A percentile compares a stretch with the other conserved stretches of the same genome.
Evolutionary conservation across 805 yeast genomes (phyloP).

Genomic region (Yamadazyma ubonensis): DNA sequence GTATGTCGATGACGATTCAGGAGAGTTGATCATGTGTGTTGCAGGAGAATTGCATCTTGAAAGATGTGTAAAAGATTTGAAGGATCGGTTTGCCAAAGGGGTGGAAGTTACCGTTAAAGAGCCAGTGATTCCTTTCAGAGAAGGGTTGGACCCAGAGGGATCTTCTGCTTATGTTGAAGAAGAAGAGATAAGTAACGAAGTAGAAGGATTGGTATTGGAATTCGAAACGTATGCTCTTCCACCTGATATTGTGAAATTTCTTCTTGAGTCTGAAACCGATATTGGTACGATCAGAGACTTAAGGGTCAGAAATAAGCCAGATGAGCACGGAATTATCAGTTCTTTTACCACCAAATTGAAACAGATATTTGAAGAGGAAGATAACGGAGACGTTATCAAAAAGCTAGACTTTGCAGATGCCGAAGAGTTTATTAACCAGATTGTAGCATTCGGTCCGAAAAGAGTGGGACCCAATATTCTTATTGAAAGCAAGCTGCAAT

Average conservation of each 20-base stretch:
- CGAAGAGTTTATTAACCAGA: slow-evolving; percentile 26
- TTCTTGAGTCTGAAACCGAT: slow-evolving; percentile 46
- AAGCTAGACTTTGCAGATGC: slow-evolving; percentile 17
- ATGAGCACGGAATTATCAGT: slow-evolving; percentile 13
- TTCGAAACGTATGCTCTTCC: slow-evolving; percentile 61
- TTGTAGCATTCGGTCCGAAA: slow-evolving; percentile 75
- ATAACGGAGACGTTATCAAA: slow-evolving; percentile 7
- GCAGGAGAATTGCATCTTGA: slow-evolving; percentile 97
- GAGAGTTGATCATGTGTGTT: slow-evolving; percentile 90
- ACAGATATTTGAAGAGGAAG: slow-evolving; percentile 10
- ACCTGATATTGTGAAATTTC: slow-evolving; percentile 44
- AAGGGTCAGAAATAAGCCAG: slow-evolving; percentile 5
- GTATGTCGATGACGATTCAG: slow-evolving; percentile 74
- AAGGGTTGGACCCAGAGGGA: slow-evolving; percentile 66
- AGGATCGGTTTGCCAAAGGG: slow-evolving; percentile 83
- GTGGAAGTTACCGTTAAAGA: slow-evolving; percentile 82
- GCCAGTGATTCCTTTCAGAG: slow-evolving; percentile 93
- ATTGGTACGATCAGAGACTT: slow-evolving; percentile 36
- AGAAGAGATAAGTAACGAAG: slow-evolving; percentile 14
- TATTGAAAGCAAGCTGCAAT: slow-evolving; percentile 46
- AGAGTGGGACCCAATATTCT: slow-evolving; percentile 73
- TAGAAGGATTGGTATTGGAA: slow-evolving; percentile 31
- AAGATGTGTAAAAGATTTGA: slow-evolving; percentile 86
- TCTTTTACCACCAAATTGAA: slow-evolving; percentile 13
- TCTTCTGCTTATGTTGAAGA: slow-evolving; percentile 25